Conservation (phyloP, 2,329 filamentous ascomycete species). For the Colletotrichum liriopes region DNA sequence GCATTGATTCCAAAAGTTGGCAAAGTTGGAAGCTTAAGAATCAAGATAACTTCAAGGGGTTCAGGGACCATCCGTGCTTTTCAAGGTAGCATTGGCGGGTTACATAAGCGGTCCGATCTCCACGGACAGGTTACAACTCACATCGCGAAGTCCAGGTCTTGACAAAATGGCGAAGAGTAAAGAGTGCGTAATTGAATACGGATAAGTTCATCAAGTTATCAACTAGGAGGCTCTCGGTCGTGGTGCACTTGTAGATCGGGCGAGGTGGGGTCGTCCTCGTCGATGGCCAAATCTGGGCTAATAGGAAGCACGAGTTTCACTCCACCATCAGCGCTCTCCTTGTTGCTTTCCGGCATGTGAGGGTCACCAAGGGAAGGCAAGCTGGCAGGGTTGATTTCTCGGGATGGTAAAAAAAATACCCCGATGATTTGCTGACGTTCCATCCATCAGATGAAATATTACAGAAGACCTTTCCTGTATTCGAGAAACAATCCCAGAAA, state of each 20-base stretch:
- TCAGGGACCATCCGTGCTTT: conserved; percentile 24
- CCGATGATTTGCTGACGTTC: too few relatives aligned
- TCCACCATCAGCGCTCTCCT: not conserved
- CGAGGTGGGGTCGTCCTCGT: not conserved
- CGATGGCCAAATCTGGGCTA: not conserved
- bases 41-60: conserved; percentile 19
- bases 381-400: not conserved
- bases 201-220: not conserved
- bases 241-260: not conserved
- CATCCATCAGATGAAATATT: too few relatives aligned
- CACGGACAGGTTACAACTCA: not conserved
- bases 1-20: conserved; percentile 23
- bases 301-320: not conserved
- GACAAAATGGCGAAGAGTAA: not conserved
- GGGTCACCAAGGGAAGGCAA: not conserved
- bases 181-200: not conserved
- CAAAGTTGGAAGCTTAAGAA: conserved; percentile 28
- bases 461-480: too few relatives aligned
- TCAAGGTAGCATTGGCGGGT: not conserved
- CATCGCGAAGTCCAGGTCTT: not conserved
- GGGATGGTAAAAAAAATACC: too few relatives aligned
- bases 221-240: not conserved
- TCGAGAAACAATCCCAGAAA: too few relatives aligned
- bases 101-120: not conserved
- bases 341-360: too few relatives aligned